A percentile compares a stretch with the other conserved stretches of the same genome.
Evolutionary conservation across 768 basidiomycete species (phyloP).

Genomic region (Rhizopogon vulgaris): DNA sequence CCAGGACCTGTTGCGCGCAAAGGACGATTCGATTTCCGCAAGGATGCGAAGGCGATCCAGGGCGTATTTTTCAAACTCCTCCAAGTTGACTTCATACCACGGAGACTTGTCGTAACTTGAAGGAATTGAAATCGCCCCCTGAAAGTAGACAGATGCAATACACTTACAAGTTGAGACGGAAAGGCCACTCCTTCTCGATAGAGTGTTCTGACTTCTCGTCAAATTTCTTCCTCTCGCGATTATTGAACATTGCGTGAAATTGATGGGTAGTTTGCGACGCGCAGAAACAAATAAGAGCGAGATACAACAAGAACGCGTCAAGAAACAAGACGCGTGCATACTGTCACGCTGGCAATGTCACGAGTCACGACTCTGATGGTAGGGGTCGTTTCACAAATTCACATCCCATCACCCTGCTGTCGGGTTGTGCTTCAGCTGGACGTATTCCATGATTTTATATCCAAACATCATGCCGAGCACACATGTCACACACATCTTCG

Average conservation of each 20-base stretch:
- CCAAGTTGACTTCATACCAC: slow-evolving; percentile 81
- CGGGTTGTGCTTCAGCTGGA: too few species aligned
- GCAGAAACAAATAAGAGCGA: background rate
- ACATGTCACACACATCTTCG: too few species aligned
- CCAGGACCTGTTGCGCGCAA: slow-evolving; percentile 75
- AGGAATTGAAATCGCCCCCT: slow-evolving; percentile 6
- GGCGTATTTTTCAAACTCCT: slow-evolving; percentile 92
- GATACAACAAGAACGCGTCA: background rate
- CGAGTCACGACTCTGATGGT: background rate
- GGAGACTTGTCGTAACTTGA: slow-evolving; percentile 84
- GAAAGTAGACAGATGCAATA: background rate
- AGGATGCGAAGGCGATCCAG: slow-evolving; percentile 82
- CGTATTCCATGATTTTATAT: too few species aligned
- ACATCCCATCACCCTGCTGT: too few species aligned
- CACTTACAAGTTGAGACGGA: slow-evolving; percentile 75
- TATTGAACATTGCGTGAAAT: slow-evolving; percentile 15
- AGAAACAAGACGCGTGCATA: slow-evolving; percentile 2
- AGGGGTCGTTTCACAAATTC: too few species aligned
- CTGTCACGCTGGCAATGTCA: background rate
- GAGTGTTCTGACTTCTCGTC: background rate
- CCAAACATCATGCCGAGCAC: too few species aligned
- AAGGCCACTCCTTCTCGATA: slow-evolving; percentile 38
- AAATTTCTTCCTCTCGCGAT: slow-evolving; percentile 8
- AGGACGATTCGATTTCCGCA: slow-evolving; percentile 87
- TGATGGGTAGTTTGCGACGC: background rate